Percentiles rank a stretch among this genome's conserved stretches.
Conservation (phyloP, 768 basidiomycete genomes). For the Calocybe cyanea region DNA sequence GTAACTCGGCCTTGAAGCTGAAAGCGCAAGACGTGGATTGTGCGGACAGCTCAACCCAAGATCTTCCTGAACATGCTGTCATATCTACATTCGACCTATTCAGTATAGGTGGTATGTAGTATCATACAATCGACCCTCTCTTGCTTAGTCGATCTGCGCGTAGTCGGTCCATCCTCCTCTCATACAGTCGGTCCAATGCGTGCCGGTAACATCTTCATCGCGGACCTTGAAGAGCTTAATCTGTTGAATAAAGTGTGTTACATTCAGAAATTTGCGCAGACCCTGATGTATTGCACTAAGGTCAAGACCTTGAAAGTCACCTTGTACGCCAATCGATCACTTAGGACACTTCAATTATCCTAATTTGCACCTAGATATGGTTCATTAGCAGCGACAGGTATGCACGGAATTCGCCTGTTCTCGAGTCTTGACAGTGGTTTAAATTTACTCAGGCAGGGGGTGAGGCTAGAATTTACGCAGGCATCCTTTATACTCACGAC, state of each 20-base stretch:
- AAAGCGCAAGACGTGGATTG: conserved; percentile 7
- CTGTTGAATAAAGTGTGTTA: conserved; percentile 62
- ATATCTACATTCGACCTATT: conserved; percentile 93
- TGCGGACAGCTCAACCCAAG: conserved; percentile 15
- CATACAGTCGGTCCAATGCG: conserved; percentile 71
- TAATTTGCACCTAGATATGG: conserved; percentile 65
- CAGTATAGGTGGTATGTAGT: conserved; percentile 69
- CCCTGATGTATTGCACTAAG: conserved; percentile 29
- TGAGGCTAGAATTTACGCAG: conserved; percentile 24
- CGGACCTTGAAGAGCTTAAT: conserved; percentile 63
- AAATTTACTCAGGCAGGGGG: conserved; percentile 62
- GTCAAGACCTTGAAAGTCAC: conserved; percentile 81
- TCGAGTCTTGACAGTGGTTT: conserved; percentile 4
- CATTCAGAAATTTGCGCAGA: conserved; percentile 4
- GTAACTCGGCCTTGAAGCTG: conserved; percentile 8
- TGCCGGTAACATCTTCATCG: conserved; percentile 84
- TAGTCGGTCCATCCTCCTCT: conserved; percentile 49
- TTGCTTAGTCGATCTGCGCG: neutral
- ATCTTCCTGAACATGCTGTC: conserved; percentile 75
- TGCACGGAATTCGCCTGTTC: neutral
- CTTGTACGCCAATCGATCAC: conserved; percentile 45
- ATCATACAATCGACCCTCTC: neutral
- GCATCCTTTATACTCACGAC: neutral
- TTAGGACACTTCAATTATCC: conserved; percentile 4
- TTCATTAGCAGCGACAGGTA: conserved; percentile 88